Percentiles rank a stretch among this genome's conserved stretches.
Conservation (phyloP, 108 stramenopile genomes). For the Chaetoceros tenuissimus region DNA sequence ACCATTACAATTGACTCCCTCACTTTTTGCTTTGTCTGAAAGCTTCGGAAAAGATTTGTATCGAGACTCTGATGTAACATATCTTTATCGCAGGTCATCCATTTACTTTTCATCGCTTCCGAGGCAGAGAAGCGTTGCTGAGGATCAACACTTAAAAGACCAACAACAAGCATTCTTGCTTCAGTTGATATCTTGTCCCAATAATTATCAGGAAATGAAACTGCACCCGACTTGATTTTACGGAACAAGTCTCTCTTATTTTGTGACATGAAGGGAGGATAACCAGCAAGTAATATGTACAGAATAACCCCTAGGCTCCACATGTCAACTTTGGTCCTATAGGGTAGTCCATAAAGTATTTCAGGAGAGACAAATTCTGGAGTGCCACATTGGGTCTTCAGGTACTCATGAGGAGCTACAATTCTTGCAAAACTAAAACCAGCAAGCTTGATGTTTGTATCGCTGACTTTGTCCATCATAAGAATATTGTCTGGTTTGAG, state of each 20-base stretch:
- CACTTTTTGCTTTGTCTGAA: no score
- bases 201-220: slow-evolving; percentile 84
- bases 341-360: slow-evolving; percentile 49
- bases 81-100: slow-evolving; percentile 54
- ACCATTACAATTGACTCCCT: no score
- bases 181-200: slow-evolving; percentile 75
- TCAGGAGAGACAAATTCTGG: slow-evolving; percentile 88
- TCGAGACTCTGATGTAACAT: no score
- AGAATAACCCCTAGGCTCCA: slow-evolving; percentile 94
- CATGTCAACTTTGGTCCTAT: slow-evolving; percentile 81
- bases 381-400: slow-evolving; percentile 78
- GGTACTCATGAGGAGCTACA: slow-evolving; percentile 50
- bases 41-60: no score
- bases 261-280: slow-evolving; percentile 86
- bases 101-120: slow-evolving; percentile 61
- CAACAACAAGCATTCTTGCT: slow-evolving; percentile 73
- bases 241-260: slow-evolving; percentile 75
- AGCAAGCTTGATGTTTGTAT: slow-evolving; percentile 89
- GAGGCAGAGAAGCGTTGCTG: slow-evolving; percentile 49
- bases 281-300: slow-evolving; percentile 91
- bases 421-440: slow-evolving; percentile 95
- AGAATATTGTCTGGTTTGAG: slow-evolving; percentile 91
- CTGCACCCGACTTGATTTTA: slow-evolving; percentile 80
- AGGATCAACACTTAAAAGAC: slow-evolving; percentile 66
- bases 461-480: slow-evolving; percentile 64